Evolutionary conservation across 108 stramenopile species (phyloP).

Genomic region (Skeletonema tropicum): DNA sequence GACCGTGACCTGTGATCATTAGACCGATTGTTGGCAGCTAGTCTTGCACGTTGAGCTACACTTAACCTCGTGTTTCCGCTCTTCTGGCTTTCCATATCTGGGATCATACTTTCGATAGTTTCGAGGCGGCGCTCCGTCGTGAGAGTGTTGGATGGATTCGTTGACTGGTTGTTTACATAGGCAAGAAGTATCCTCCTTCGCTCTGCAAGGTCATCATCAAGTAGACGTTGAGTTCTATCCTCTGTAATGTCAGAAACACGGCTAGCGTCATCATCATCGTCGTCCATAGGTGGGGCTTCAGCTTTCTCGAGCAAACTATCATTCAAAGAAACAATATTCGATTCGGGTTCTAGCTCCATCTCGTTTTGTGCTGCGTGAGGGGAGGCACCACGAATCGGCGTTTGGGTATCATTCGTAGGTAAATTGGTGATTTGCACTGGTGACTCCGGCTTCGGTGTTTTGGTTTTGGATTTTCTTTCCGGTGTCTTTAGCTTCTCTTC

Average conservation of each 20-base stretch:
- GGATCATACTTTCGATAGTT: conserved; percentile 47
- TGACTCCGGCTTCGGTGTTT: background rate
- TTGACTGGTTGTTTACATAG: conserved; percentile 32
- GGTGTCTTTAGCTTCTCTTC: conserved; percentile 1
- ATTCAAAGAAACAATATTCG: background rate
- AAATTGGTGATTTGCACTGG: conserved; percentile 11
- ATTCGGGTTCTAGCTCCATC: background rate
- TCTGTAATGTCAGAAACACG: conserved; percentile 86
- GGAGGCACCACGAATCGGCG: conserved; percentile 12
- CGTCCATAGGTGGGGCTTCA: conserved; percentile 15
- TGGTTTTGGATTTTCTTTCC: background rate
- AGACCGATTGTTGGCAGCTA: conserved; percentile 66
- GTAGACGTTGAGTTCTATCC: conserved; percentile 82
- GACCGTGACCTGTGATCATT: conserved; percentile 51
- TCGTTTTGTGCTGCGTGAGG: background rate
- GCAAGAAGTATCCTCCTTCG: conserved; percentile 55
- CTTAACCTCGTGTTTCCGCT: conserved; percentile 47
- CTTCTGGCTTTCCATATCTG: conserved; percentile 18
- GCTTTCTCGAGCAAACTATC: background rate
- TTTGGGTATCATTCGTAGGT: conserved; percentile 18
- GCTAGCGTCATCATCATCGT: conserved; percentile 70
- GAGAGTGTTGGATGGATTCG: conserved; percentile 28
- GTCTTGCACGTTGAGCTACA: conserved; percentile 72
- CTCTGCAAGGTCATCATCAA: conserved; percentile 54
- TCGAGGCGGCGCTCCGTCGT: conserved; percentile 43